Evolutionary conservation across 768 basidiomycete genomes (phyloP).

Genomic region (Amanita subjunquillea): DNA sequence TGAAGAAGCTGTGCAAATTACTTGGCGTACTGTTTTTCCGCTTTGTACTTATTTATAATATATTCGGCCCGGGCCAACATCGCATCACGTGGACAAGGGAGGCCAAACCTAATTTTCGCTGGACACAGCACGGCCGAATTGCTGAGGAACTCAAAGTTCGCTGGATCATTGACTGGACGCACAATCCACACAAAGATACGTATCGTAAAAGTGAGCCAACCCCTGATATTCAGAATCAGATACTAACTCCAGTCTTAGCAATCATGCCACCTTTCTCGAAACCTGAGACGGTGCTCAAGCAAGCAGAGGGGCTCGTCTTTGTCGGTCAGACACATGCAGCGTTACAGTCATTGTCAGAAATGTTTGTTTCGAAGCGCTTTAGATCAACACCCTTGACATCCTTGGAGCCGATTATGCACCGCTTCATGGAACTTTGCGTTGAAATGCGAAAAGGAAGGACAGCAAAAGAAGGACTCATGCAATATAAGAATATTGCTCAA

Average conservation of each 20-base stretch:
- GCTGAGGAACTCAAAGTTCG: constrained; percentile 8
- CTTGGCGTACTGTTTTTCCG: too few species aligned
- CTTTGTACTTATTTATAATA: too few species aligned
- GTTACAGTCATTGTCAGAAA: constrained; percentile 81
- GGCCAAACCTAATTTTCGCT: constrained; percentile 15
- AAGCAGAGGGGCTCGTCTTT: constrained; percentile 88
- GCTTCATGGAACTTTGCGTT: constrained; percentile 94
- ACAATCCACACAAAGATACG: constrained; percentile 3
- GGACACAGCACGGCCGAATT: constrained; percentile 3
- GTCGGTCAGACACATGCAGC: constrained; percentile 88
- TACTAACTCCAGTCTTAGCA: not conserved
- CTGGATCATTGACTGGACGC: constrained; percentile 11
- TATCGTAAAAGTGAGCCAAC: constrained; percentile 13
- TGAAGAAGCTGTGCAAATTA: too few species aligned
- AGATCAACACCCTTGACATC: constrained; percentile 79
- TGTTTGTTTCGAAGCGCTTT: constrained; percentile 92
- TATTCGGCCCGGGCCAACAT: too few species aligned
- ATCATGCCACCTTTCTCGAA: constrained; percentile 85
- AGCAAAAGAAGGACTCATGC: constrained; percentile 92
- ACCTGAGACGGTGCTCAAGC: constrained; percentile 85
- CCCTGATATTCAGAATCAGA: not conserved
- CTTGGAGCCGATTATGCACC: constrained; percentile 91
- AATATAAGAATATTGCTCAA: constrained; percentile 97
- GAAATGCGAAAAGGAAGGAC: constrained; percentile 89
- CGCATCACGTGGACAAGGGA: not conserved